Base-by-base conservation (phyloP, 331 rosid genomes). In the Rhamnella rubrinervis region DNA sequence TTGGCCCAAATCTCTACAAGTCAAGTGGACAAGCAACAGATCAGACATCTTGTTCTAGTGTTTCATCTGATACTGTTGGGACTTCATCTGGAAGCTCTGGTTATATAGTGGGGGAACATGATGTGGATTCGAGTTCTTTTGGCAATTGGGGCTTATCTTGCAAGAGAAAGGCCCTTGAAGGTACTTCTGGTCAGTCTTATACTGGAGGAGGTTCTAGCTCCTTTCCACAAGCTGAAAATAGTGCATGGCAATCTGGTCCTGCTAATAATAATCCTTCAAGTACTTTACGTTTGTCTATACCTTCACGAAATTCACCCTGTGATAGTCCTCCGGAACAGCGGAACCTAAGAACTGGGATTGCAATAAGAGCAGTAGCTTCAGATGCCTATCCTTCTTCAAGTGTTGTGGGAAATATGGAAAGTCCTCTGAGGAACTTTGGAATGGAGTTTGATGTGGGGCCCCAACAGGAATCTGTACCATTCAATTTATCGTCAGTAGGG, bases 111-210 rank as follows among this genome's bases (percentile, higher is more conserved):
- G 81, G 78, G 78, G 86, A 78, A 66, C 77, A 69, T 62, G 71
- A 79, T 69, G 61, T 75, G 40, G 76, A 77, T 63, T 71, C 90
- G 3, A 67, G 83, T 63, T 78, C 88, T 41, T 77, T 81, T 44
- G 86, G 78, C 23, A 80, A 77, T 71, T 84, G 95, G 90, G 90
- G 91, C 49, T 83, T 87, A 80, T 86, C 91, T 28, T 86, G 97
- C 85, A 91, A 91, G 84, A 78, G 97, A 70, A 91, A 86, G 82
- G 68, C 91, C 62, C 74, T 88, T 76, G 95, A 91, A 79, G 97
- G 84, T 63, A 86, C 84, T 77, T 83, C 97, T 67, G 73, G 80
- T 65, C 89, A 82, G 66, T 74, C 82, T 49, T 79, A 81, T 68
- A 59, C 84, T 7, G 85, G 85, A 61, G 90, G 80, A 77, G 86